Base-by-base conservation (phyloP, 306 rosid genomes). In the Cercis canadensis region DNA sequence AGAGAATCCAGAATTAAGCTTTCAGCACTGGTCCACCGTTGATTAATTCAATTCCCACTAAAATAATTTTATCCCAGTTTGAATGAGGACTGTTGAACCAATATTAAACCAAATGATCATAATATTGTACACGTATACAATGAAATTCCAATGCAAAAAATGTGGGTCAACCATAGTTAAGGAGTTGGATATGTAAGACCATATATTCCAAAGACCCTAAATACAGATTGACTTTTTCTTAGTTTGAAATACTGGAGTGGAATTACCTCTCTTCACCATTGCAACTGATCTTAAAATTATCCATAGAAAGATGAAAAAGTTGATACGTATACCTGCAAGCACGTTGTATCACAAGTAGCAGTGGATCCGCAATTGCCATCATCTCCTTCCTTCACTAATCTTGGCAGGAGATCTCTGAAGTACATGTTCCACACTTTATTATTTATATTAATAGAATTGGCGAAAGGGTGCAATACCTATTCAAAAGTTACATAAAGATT, bases 291-390 rank as follows among this genome's bases (percentile, higher is more conserved):
- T 3, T 11, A 18, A 82, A 51, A 40, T 14, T 34, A 24, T 16
- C 10, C 11, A 18, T 12, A 51, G 17, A 17, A 57, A 29, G 17
- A 67, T 49, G 13, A 53, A 56, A 69, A 55, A 65, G 65, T 1
- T 67, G 14, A n/a, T 17, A 47, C 18, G 62, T 63, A 72, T 77
- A 95, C 97, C 99, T 95, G 97, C 92, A 95, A 86, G 88, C 97
- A 91, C 65, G 82, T 83, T 37, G 91, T 82, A 63, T 94, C 99
- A 32, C 99, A 94, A 74, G 86, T 89, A 58, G 97, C 87, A 58
- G 96, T 80, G 13, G 99, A 87, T 63, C 99, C 99, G 24, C 65
- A 82, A 67, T 95, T 95, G 14, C 96, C 95, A 71, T 95, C 97
- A 77, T 89, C 87, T 70, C 99, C 99, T 81, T 89, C 84, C 76